Base-by-base conservation (phyloP, 305 asterid species). In the Plantago coronopus region DNA sequence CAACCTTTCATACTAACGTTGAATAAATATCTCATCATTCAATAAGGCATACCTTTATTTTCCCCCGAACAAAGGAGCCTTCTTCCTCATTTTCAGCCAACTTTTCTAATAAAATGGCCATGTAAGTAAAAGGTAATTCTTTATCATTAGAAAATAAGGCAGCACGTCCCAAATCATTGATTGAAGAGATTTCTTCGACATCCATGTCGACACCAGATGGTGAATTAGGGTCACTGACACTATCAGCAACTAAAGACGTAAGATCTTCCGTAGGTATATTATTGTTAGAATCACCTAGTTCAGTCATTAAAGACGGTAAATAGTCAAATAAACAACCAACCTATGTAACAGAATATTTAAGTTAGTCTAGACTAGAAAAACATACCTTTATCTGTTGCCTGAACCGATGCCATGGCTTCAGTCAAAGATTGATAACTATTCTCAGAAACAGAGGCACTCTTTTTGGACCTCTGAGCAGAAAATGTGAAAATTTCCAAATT, bases 41-140 rank as follows among this genome's bases (percentile, higher is more conserved):
- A 62, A 10, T 22, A 45, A 27, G 37, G 12, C 67, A 57, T 53
- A 84, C 98, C 96, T 86, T 91, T 70, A 91, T 83, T 77, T 77
- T 86, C 50, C 96, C 98, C 51, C 81, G 82, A 54, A 88, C 81
- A 45, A 63, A 50, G 16, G 75, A 54, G 68, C 70, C 65, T 29
- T 67, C 78, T 57, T 65, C 85, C 48, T 70, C 72, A 51, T 61
- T 65, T 50, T 81, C 78, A 50, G 70, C 76, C 64, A 69, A 64
- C 74, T 86, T 84, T 54, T 87, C 81, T 5, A 86, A 86, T 72
- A 91, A 65, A 71, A 81, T 85, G 55, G 95, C 93, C 84, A 91
- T 70, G 85, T 91, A 91, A 34, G 91, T 83, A 70, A 88, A 91
- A 57, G 98, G 98, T 43, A 61, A 57, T 72, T 84, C 89, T 23